Conservation (phyloP, 2,329 filamentous ascomycete species). For the Curvularia sp. region DNA sequence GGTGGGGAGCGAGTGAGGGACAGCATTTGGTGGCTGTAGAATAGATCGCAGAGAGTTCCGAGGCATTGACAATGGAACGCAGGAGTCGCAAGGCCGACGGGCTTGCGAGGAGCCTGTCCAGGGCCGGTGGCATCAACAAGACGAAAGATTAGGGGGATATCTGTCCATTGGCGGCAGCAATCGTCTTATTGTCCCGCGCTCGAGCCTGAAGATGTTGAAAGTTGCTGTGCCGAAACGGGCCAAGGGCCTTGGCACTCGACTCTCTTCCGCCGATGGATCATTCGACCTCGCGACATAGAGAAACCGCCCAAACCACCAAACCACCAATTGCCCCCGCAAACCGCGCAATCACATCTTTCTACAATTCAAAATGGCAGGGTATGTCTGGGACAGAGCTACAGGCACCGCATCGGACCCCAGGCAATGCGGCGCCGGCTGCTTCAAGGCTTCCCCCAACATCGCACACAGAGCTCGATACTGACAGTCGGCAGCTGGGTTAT, state of each 20-base stretch:
- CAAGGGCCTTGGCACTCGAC: constrained; percentile 28
- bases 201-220: constrained; percentile 14
- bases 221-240: constrained; percentile 26
- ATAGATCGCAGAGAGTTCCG: constrained; percentile 31
- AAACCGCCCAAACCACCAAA: constrained; percentile 36
- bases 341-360: constrained; percentile 40
- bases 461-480: constrained; percentile 35
- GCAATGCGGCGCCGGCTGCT: constrained; percentile 19
- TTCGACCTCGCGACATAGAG: constrained; percentile 42
- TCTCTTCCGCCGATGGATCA: constrained; percentile 31
- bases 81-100: constrained; percentile 53
- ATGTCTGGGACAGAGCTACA: constrained; percentile 38
- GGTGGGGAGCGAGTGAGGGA: constrained; percentile 21
- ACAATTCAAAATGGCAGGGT: constrained; percentile 55
- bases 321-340: constrained; percentile 45
- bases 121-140: constrained; percentile 54
- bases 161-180: constrained; percentile 32
- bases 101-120: constrained; percentile 56
- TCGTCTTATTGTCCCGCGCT: constrained; percentile 10
- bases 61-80: constrained; percentile 41
- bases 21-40: constrained; percentile 28
- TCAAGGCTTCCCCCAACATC: constrained; percentile 17
- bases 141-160: constrained; percentile 19
- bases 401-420: constrained; percentile 9
- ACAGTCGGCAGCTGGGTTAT: constrained; percentile 59